Percentiles rank a stretch among this genome's conserved stretches.
phyloP scores from a whole-genome alignment of 371 early-diverging fungal genomes.

The Mycotypha africana region DNA sequence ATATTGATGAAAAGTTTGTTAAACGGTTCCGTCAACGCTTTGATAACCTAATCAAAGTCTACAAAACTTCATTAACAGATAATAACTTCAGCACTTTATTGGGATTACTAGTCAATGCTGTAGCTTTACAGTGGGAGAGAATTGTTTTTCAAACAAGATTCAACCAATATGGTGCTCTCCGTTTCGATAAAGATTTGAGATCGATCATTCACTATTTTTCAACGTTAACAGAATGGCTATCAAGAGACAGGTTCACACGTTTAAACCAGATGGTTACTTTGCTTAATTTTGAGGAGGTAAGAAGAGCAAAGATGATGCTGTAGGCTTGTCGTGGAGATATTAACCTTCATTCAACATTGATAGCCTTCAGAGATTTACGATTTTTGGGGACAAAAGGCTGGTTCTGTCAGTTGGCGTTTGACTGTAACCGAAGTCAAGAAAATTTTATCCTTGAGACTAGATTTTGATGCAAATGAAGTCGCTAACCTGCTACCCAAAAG shows the following conservation, averaged over 20 bases:
- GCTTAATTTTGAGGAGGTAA: conserved; percentile 72
- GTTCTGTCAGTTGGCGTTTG: conserved; percentile 61
- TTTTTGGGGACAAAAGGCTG: conserved; percentile 63
- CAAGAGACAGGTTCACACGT: conserved; percentile 73
- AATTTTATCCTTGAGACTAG: conserved; percentile 37
- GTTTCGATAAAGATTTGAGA: conserved; percentile 88
- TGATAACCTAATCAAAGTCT: conserved; percentile 42
- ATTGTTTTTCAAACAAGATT: conserved; percentile 81
- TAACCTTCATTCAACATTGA: neutral
- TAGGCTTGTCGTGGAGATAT: too few species aligned
- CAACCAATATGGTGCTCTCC: conserved; percentile 77
- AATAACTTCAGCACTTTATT: conserved; percentile 65
- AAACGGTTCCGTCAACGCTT: conserved; percentile 72
- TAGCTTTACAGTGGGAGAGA: conserved; percentile 82
- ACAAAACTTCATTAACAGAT: conserved; percentile 52
- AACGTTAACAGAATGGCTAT: conserved; percentile 53
- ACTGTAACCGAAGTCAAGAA: conserved; percentile 60
- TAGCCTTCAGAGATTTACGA: conserved; percentile 66
- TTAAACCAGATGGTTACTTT: conserved; percentile 78
- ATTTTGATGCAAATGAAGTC: conserved; percentile 22
- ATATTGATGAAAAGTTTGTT: conserved; percentile 70
- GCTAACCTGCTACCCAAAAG: conserved; percentile 12
- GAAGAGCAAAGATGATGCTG: too few species aligned
- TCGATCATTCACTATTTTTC: conserved; percentile 68
- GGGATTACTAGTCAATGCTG: conserved; percentile 52